A percentile compares a stretch with the other conserved stretches of the same genome.
Conservation (phyloP, 768 basidiomycete species). For the Dioszegia hungarica region DNA sequence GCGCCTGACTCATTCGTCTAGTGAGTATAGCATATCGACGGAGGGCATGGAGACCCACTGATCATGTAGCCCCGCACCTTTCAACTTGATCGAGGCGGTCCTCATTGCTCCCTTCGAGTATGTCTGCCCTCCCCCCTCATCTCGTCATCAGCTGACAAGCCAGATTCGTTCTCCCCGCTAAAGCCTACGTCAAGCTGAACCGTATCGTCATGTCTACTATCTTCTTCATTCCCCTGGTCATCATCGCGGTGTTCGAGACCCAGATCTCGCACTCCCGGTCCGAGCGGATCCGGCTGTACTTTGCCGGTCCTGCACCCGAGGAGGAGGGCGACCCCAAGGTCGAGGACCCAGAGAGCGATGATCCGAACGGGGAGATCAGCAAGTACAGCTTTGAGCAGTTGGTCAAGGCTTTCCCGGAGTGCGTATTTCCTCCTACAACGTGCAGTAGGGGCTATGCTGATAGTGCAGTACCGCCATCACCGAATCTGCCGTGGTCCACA, state of each 20-base stretch:
- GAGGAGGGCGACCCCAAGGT: constrained; percentile 50
- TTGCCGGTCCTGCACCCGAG: constrained; percentile 33
- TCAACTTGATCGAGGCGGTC: constrained; percentile 78
- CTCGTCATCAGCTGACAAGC: not conserved
- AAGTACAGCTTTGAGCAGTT: constrained; percentile 32
- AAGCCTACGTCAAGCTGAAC: constrained; percentile 72
- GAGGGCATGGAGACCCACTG: not conserved
- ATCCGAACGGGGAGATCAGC: constrained; percentile 61
- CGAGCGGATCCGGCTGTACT: constrained; percentile 22
- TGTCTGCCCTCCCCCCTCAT: constrained; percentile 41
- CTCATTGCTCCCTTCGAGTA: constrained; percentile 83
- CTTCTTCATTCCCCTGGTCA: constrained; percentile 73
- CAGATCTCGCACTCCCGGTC: constrained; percentile 41
- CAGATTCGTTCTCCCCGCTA: constrained; percentile 52
- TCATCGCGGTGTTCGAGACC: constrained; percentile 74
- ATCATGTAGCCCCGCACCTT: constrained; percentile 64
- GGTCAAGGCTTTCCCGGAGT: constrained; percentile 44
- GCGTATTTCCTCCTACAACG: constrained; percentile 8
- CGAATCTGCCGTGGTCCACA: constrained; percentile 33
- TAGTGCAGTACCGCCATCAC: constrained; percentile 42
- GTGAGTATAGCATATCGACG: constrained; percentile 9
- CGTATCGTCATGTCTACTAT: constrained; percentile 67
- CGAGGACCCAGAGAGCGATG: constrained; percentile 69
- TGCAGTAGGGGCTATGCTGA: constrained; percentile 3
- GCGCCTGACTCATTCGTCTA: constrained; percentile 59